Conservation (phyloP, 1,284 basidiomycete species). For the Inonotus hispidus region DNA sequence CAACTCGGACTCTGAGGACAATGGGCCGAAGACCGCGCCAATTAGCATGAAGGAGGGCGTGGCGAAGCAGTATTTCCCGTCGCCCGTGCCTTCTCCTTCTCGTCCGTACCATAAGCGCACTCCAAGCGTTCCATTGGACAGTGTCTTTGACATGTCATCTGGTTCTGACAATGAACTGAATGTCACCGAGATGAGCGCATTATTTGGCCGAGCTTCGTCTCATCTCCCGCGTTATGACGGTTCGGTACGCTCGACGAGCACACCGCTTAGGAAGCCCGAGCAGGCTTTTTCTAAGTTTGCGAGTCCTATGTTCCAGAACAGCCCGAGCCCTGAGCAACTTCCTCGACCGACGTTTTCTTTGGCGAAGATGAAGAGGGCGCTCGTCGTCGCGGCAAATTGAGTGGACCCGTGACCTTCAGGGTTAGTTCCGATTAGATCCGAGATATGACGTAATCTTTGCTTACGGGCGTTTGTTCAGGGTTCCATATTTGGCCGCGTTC, state of each 20-base stretch:
- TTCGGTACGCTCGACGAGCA: conserved; percentile 7
- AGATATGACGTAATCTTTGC: not conserved
- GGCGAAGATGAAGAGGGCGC: conserved; percentile 9
- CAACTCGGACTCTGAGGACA: conserved; percentile 4
- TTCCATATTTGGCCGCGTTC: not conserved
- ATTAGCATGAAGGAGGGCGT: conserved; percentile 2
- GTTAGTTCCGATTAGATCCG: conserved; percentile 3
- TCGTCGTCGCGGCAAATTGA: conserved; percentile 8
- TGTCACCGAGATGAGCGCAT: conserved; percentile 6
- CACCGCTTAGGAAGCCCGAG: conserved; percentile 8
- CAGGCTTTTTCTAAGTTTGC: conserved; percentile 10
- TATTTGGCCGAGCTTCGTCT: conserved; percentile 1
- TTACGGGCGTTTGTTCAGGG: not conserved
- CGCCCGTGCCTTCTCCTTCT: conserved; percentile 11
- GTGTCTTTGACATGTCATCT: conserved; percentile 13
- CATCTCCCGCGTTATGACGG: conserved; percentile 10
- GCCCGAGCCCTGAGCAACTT: conserved; percentile 19
- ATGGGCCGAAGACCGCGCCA: conserved; percentile 13
- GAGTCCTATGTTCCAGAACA: conserved; percentile 20
- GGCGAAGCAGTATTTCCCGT: conserved; percentile 16
- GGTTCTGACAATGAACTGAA: conserved; percentile 16
- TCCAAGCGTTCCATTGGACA: conserved; percentile 14
- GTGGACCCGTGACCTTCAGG: not conserved
- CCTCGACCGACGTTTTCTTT: conserved; percentile 17
- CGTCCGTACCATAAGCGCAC: conserved; percentile 13